Percentiles rank a stretch among this genome's conserved stretches.
phyloP scores from a whole-genome alignment of 2,329 filamentous ascomycete species.

The Pyricularia grisea region DNA sequence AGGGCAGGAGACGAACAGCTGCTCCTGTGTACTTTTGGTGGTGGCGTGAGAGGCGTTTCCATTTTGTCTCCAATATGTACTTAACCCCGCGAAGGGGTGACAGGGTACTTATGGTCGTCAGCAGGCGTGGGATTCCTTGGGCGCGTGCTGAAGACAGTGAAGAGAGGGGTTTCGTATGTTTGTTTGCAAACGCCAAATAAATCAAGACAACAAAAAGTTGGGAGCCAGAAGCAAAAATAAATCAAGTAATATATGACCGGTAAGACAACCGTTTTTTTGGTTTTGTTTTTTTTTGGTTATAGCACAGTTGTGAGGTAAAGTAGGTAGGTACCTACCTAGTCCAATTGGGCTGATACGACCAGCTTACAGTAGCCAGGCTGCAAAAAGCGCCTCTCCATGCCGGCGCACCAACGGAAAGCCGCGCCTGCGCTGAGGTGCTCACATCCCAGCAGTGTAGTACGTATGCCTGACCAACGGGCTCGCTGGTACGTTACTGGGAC shows the following conservation, averaged over 20 bases:
- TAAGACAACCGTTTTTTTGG: background rate
- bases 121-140: background rate
- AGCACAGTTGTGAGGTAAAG: background rate
- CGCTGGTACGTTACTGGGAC: background rate
- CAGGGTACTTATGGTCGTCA: background rate
- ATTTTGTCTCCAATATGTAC: background rate
- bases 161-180: background rate
- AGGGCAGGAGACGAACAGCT: background rate
- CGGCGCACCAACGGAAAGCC: background rate
- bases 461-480: background rate
- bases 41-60: background rate
- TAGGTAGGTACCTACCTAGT: too few species aligned
- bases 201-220: background rate
- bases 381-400: background rate
- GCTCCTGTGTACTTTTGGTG: background rate
- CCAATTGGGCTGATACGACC: background rate
- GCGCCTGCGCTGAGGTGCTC: background rate
- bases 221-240: background rate
- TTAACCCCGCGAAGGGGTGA: background rate
- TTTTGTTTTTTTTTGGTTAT: background rate
- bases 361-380: background rate
- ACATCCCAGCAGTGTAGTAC: background rate
- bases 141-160: background rate
- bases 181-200: background rate
- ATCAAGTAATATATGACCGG: background rate